Conservation (phyloP, 2,329 filamentous ascomycete genomes). For the Calonectria pteridis region DNA sequence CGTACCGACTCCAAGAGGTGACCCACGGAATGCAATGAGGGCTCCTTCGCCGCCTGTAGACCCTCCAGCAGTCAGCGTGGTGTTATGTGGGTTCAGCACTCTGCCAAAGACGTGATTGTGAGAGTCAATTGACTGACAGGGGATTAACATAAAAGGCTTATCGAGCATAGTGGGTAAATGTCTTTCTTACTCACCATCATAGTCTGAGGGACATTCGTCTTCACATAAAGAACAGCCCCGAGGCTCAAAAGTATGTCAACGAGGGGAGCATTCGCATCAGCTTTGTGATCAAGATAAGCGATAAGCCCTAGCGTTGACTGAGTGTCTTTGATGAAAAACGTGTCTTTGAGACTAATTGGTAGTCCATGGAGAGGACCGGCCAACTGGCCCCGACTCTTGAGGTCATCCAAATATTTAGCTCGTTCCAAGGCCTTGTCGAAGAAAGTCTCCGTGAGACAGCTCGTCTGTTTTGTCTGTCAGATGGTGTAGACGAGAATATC, state of each 20-base stretch:
- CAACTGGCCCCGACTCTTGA: slow-evolving; percentile 20
- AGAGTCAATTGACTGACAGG: slow-evolving; percentile 19
- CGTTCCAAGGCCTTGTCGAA: slow-evolving; percentile 51
- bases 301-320: slow-evolving; percentile 25
- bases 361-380: slow-evolving; percentile 36
- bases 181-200: slow-evolving; percentile 22
- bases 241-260: slow-evolving; percentile 26
- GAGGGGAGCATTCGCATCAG: slow-evolving; percentile 19
- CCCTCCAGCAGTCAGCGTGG: slow-evolving; percentile 69
- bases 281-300: slow-evolving; percentile 5
- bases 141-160: not conserved
- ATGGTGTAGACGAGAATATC: too few species aligned
- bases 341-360: slow-evolving; percentile 31
- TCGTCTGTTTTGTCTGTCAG: slow-evolving; percentile 28
- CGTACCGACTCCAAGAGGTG: slow-evolving; percentile 49
- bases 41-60: slow-evolving; percentile 66
- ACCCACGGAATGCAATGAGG: slow-evolving; percentile 49
- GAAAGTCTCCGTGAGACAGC: slow-evolving; percentile 60
- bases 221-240: slow-evolving; percentile 27
- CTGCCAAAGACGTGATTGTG: slow-evolving; percentile 67
- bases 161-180: too few species aligned
- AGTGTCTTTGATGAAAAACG: slow-evolving; percentile 7
- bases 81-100: slow-evolving; percentile 69
- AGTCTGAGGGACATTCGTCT: slow-evolving; percentile 31
- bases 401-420: slow-evolving; percentile 34